Evolutionary conservation across 805 yeast genomes (phyloP).

Genomic region (Myxozyma geophila): DNA sequence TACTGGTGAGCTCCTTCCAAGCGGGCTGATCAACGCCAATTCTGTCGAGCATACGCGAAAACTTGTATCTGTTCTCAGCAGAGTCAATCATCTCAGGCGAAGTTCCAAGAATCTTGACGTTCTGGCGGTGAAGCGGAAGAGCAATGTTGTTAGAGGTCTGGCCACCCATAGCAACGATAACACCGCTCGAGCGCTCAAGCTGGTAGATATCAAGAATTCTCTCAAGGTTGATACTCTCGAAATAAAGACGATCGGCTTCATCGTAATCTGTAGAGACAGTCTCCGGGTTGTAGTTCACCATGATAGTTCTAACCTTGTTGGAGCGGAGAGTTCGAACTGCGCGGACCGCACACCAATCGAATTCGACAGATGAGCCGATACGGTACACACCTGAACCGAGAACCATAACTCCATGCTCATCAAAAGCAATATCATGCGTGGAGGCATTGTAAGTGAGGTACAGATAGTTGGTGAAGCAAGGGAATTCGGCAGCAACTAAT

Average conservation of each 20-base stretch:
- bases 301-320: constrained; percentile 84
- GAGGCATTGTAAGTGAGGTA: constrained; percentile 95
- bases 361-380: constrained; percentile 98
- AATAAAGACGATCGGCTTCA: constrained; percentile 95
- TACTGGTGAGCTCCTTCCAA: constrained; percentile 95
- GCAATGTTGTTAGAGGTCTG: constrained; percentile 98
- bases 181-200: constrained; percentile 87
- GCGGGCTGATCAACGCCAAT: constrained; percentile 99
- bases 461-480: constrained; percentile 91
- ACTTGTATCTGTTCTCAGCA: constrained; percentile 97
- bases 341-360: constrained; percentile 99
- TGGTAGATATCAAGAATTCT: constrained; percentile 94
- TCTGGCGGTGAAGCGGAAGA: constrained; percentile 85
- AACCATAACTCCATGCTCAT: constrained; percentile 93
- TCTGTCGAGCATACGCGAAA: constrained; percentile 93
- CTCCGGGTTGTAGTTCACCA: constrained; percentile 98
- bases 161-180: constrained; percentile 97
- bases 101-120: constrained; percentile 93
- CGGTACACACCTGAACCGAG: constrained; percentile 98
- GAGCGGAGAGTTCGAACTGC: constrained; percentile 92
- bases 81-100: constrained; percentile 98
- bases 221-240: constrained; percentile 93
- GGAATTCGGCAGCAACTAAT: constrained; percentile 91
- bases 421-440: constrained; percentile 80
- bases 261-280: constrained; percentile 99